Evolutionary conservation across 2,329 filamentous ascomycete genomes (phyloP), one percentile per base, ranked within the genome.

Genomic region (Pyricularia pennisetigena): DNA sequence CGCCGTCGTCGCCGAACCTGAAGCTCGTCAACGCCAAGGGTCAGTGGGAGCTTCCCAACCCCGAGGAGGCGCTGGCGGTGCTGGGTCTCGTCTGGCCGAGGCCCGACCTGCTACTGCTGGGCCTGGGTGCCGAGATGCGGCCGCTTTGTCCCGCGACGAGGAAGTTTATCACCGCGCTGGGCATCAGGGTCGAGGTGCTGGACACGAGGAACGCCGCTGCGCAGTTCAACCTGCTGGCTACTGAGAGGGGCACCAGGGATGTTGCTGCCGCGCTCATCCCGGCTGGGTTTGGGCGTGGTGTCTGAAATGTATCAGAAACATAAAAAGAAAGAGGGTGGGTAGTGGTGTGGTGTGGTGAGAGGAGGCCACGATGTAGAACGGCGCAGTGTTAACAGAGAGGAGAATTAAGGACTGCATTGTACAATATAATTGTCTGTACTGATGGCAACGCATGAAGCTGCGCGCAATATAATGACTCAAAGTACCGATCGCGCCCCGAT

Each of bases 211-310:
- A 98, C 79, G 95, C 95, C 9, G 92, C 94, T 1, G 90, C 94
- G 41, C 93, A 97, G 77, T 99, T 95, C 78, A 99, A 99, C 76
- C 77, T 99, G 74, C 81, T 99, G 68, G 94, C 93, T n/a, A 98
- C 93, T 23, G 95, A 99, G 81, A 83, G 95, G 67, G 94, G 95
- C 1, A 88, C 95, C 6, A 84, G 88, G 24, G 90, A 94, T 74
- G 88, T 98, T 70, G 94, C 93, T 30, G 94, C 93, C 2, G 94
- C 93, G 10, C 77, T 99, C 78, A 86, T 98, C 77, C 94, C 94
- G 0, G 84, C 95, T 67, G 93, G 93, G 65, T 66, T 62, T 29
- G 59, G 59, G 24, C 59, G 59, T 26, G 12, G 57, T 26, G 23
- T 61, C 12, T 61, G 57, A 61, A 35, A 4, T 54, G 35, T 20